phyloP scores from a whole-genome alignment of 257 asterid species.

The Sherardia arvensis region DNA sequence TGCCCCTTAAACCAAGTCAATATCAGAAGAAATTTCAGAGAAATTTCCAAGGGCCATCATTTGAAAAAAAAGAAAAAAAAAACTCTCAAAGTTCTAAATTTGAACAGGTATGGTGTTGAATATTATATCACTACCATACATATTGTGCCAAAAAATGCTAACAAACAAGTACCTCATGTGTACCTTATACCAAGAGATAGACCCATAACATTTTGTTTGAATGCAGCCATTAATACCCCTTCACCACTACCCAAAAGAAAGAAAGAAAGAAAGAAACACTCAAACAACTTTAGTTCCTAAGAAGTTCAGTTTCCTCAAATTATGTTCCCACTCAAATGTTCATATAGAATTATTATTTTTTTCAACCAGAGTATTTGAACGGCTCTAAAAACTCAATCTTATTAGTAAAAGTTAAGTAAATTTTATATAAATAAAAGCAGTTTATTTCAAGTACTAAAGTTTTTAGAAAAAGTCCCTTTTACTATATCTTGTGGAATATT shows the following conservation, averaged over 20 bases:
- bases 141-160: background rate
- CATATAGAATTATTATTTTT: too few species aligned
- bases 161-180: background rate
- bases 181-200: background rate
- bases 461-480: too few species aligned
- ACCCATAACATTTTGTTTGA: background rate
- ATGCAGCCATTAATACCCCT: background rate
- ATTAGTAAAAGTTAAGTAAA: too few species aligned
- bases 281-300: background rate
- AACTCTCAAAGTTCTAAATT: background rate
- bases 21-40: slow-evolving; percentile 30
- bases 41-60: slow-evolving; percentile 19
- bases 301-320: too few species aligned
- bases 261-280: background rate
- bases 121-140: background rate
- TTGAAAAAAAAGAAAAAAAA: background rate
- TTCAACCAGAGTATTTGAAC: too few species aligned
- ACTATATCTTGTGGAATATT: background rate
- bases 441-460: too few species aligned
- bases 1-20: slow-evolving; percentile 3
- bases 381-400: too few species aligned
- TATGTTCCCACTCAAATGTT: background rate
- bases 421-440: too few species aligned
- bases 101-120: background rate
- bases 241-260: background rate